Conservation (phyloP, 345 rosid genomes). For the Laguncularia racemosa region DNA sequence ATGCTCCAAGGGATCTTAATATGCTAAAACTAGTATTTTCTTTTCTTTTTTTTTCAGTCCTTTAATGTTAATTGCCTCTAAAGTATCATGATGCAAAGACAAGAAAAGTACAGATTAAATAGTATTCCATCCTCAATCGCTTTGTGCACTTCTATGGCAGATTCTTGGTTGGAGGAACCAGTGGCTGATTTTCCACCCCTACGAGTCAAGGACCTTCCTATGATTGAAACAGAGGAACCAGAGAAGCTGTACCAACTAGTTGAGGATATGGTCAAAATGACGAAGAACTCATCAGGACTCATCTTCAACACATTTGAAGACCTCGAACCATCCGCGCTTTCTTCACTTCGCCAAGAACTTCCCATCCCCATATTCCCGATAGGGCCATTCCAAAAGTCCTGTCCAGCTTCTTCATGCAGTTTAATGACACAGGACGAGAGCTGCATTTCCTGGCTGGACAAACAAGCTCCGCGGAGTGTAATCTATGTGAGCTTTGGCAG, state of each 20-base stretch:
- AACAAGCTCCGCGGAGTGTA: conserved; percentile 32
- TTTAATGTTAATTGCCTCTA: too few species aligned
- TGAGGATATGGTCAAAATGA: conserved; percentile 7
- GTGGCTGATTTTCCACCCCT: conserved; percentile 24
- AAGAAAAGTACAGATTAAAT: too few species aligned
- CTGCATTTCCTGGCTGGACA: conserved; percentile 49
- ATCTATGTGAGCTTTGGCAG: conserved; percentile 65
- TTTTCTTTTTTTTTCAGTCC: too few species aligned
- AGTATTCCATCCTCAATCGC: too few species aligned
- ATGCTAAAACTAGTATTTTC: too few species aligned
- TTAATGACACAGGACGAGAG: conserved; percentile 18
- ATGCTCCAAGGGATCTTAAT: too few species aligned
- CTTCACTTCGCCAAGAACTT: conserved; percentile 10
- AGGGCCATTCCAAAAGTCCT: conserved; percentile 44
- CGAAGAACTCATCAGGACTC: conserved; percentile 27
- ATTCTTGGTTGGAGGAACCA: conserved; percentile 23
- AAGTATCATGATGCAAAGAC: too few species aligned
- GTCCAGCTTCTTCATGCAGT: conserved; percentile 22
- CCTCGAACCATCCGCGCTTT: conserved; percentile 30
- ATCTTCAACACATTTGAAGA: conserved; percentile 49
- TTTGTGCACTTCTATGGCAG: conserved; percentile 11
- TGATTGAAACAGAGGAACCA: neutral
- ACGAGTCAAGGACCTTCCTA: conserved; percentile 20
- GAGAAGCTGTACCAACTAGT: conserved; percentile 3
- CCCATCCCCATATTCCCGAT: conserved; percentile 30